These are phyloP conservation scores for Nigrospora osmanthi DNA, from an alignment of 2,329 filamentous ascomycete genomes.

Conservation along the genomic window DNA sequence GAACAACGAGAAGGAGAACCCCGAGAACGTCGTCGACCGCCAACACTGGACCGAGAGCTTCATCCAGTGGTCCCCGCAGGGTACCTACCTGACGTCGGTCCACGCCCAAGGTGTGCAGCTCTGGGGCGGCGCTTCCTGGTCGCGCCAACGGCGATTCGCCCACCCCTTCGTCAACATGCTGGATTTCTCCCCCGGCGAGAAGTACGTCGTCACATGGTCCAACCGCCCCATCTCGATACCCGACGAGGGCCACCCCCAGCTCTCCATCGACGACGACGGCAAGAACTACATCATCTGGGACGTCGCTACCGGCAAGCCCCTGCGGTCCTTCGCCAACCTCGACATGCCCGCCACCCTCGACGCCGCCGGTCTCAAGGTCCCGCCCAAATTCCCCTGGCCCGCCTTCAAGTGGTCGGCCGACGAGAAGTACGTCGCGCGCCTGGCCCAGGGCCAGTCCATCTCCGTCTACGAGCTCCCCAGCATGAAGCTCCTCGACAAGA, in stretches of 20 bases:
- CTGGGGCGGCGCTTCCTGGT: conserved; percentile 89
- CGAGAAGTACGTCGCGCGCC: conserved; percentile 90
- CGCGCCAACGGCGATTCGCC: conserved; percentile 83
- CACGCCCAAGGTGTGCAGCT: conserved; percentile 95
- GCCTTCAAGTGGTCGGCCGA: conserved; percentile 99
- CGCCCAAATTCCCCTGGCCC: conserved; percentile 91
- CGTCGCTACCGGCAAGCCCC: conserved; percentile 77
- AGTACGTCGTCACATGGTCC: conserved; percentile 94
- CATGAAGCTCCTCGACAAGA: conserved; percentile 87
- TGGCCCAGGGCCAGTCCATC: conserved; percentile 82
- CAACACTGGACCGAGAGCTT: conserved; percentile 98
- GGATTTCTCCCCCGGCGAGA: conserved; percentile 89
- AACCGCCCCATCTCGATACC: conserved; percentile 87
- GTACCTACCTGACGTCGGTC: conserved; percentile 89
- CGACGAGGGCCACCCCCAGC: conserved; percentile 74
- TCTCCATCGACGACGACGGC: conserved; percentile 88
- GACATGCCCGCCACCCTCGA: conserved; percentile 63
- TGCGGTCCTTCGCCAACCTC: conserved; percentile 88
- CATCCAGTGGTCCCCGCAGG: conserved; percentile 93
- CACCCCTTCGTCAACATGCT: conserved; percentile 94
- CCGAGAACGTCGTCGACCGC: conserved; percentile 84
- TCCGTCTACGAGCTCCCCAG: conserved; percentile 83
- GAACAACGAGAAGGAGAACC: conserved; percentile 92
- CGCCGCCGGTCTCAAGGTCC: conserved; percentile 58
- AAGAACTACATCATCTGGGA: conserved; percentile 99